These are phyloP conservation scores for Hypoxylon sp. DNA, from an alignment of 2,329 filamentous ascomycete genomes.

Conservation along the genomic window DNA sequence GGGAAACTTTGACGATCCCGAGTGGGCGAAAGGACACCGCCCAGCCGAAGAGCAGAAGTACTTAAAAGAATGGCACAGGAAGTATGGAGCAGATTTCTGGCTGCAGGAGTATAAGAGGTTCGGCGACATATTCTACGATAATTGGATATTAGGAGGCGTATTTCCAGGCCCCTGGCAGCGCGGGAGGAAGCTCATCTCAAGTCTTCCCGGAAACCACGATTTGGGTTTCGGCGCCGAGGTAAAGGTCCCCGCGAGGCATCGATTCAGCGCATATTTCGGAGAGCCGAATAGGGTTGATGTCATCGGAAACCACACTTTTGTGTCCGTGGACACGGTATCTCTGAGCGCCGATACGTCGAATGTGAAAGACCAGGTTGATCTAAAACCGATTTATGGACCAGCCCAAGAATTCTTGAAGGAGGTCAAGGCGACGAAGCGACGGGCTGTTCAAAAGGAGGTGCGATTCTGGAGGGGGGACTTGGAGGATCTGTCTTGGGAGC, in stretches of 20 bases:
- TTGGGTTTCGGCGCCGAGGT: conserved; percentile 91
- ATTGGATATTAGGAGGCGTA: conserved; percentile 73
- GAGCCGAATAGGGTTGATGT: conserved; percentile 92
- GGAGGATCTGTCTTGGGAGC: conserved; percentile 69
- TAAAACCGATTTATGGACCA: conserved; percentile 79
- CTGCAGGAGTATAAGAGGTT: conserved; percentile 88
- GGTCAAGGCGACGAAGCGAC: conserved; percentile 75
- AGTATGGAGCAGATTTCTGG: conserved; percentile 89
- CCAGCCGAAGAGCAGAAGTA: conserved; percentile 67
- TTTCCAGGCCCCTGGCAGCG: conserved; percentile 71
- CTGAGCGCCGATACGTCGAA: conserved; percentile 78
- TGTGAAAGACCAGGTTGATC: conserved; percentile 66
- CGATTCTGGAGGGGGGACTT: conserved; percentile 73
- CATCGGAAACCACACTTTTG: conserved; percentile 94
- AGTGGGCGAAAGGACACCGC: conserved; percentile 68
- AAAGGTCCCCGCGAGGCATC: conserved; percentile 81
- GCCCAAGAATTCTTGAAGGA: conserved; percentile 81
- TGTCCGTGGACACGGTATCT: conserved; percentile 91
- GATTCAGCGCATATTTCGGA: conserved; percentile 91
- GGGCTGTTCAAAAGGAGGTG: conserved; percentile 78
- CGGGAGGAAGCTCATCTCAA: conserved; percentile 84
- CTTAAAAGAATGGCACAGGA: conserved; percentile 77
- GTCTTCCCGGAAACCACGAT: conserved; percentile 94
- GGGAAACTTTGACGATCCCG: conserved; percentile 71
- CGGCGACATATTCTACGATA: conserved; percentile 83